These are phyloP conservation scores for Penicillium steckii DNA, from an alignment of 495 filamentous ascomycete genomes.

Conservation along the genomic window DNA sequence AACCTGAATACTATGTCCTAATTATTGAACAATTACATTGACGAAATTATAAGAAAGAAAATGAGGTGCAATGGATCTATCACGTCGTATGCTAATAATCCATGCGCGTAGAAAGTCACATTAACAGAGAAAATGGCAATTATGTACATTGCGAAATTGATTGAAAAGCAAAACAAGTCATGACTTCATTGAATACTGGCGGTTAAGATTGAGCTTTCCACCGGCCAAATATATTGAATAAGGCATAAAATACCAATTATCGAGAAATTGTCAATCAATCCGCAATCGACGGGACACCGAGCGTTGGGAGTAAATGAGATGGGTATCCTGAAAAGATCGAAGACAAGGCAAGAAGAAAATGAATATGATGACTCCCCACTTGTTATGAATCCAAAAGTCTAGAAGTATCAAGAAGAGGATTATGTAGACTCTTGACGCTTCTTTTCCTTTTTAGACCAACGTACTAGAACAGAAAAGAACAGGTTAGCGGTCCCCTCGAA, in stretches of 20 bases:
- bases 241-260: background rate
- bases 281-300: background rate
- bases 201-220: background rate
- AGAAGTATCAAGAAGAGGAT: background rate
- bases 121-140: background rate
- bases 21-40: slow-evolving; percentile 1
- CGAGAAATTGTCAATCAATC: background rate
- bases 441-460: slow-evolving; percentile 80
- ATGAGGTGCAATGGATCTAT: background rate
- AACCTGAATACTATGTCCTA: slow-evolving; percentile 2
- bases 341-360: slow-evolving; percentile 1
- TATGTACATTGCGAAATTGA: background rate
- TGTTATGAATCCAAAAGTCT: background rate
- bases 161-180: slow-evolving; percentile 5
- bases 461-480: slow-evolving; percentile 34
- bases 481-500: background rate
- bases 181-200: slow-evolving; percentile 15
- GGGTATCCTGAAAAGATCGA: background rate
- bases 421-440: slow-evolving; percentile 46
- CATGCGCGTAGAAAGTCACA: background rate
- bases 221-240: background rate
- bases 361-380: background rate
- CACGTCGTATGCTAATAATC: background rate
- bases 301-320: background rate
- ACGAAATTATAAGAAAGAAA: background rate